phyloP scores from a whole-genome alignment of 495 filamentous ascomycete species.

The Parathielavia hyrcaniae region DNA sequence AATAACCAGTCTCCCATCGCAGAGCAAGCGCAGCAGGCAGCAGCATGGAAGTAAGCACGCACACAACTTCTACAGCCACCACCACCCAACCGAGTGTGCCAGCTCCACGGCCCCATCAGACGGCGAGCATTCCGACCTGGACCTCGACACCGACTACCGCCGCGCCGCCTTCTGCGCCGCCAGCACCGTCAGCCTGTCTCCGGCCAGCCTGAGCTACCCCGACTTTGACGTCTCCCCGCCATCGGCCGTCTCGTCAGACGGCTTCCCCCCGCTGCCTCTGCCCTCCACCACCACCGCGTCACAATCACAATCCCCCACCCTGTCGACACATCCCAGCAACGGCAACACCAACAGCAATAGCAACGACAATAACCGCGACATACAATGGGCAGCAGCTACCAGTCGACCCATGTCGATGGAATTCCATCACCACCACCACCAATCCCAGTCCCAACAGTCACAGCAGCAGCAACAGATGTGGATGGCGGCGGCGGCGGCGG shows the following conservation, averaged over 20 bases:
- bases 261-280: slow-evolving; percentile 11
- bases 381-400: no score
- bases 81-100: slow-evolving; percentile 44
- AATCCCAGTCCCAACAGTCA: no score
- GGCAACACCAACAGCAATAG: no score
- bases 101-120: slow-evolving; percentile 41
- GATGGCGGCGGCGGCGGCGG: no score
- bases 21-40: slow-evolving; percentile 2
- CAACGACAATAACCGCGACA: no score
- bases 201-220: slow-evolving; percentile 41
- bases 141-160: slow-evolving; percentile 48
- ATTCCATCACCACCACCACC: no score
- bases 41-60: slow-evolving; percentile 34
- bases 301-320: slow-evolving; percentile 1
- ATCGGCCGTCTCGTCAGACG: slow-evolving; percentile 22
- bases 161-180: slow-evolving; percentile 33
- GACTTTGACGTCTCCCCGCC: slow-evolving; percentile 35
- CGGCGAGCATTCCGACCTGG: slow-evolving; percentile 47
- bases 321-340: neutral
- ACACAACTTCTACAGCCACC: slow-evolving; percentile 37
- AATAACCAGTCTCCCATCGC: slow-evolving; percentile 14
- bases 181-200: slow-evolving; percentile 41
- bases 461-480: slow-evolving; percentile 29
- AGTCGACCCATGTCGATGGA: slow-evolving; percentile 23
- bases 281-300: no score